Evolutionary conservation across 2,329 filamentous ascomycete species (phyloP).

Genomic region (Cercospora berteroae): DNA sequence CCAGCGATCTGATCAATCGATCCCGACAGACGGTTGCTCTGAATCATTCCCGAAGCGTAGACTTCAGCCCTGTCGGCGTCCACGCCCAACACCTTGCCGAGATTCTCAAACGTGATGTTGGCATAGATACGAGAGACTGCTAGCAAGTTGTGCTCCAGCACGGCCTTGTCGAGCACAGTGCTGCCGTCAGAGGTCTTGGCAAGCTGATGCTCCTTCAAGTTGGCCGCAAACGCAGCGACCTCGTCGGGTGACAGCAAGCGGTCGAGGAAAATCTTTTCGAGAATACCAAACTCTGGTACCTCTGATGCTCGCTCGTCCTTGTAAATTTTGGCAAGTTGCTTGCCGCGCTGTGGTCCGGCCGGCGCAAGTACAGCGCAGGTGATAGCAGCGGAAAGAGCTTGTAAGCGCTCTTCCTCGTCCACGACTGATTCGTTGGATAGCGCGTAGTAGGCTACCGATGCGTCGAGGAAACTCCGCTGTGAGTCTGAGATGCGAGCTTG

Average conservation of each 20-base stretch:
- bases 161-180: constrained; percentile 87
- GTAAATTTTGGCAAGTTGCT: constrained; percentile 79
- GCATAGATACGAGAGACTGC: constrained; percentile 65
- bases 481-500: constrained; percentile 93
- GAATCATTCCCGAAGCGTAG: constrained; percentile 92
- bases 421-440: constrained; percentile 76
- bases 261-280: constrained; percentile 98
- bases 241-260: constrained; percentile 77
- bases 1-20: constrained; percentile 92
- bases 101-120: constrained; percentile 59
- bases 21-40: constrained; percentile 83
- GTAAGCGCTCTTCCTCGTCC: constrained; percentile 81
- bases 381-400: constrained; percentile 81
- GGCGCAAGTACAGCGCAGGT: constrained; percentile 90
- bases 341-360: constrained; percentile 79
- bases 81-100: constrained; percentile 75
- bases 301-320: constrained; percentile 82
- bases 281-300: constrained; percentile 77
- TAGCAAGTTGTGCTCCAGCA: constrained; percentile 93
- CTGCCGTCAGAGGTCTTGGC: constrained; percentile 86
- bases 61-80: constrained; percentile 80
- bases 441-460: constrained; percentile 81
- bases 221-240: constrained; percentile 79
- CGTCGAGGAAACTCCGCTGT: constrained; percentile 83
- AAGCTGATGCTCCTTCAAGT: constrained; percentile 81